A percentile compares a stretch with the other conserved stretches of the same genome.
phyloP scores from a whole-genome alignment of 2,329 filamentous ascomycete genomes.

The Scorias spongiosa region DNA sequence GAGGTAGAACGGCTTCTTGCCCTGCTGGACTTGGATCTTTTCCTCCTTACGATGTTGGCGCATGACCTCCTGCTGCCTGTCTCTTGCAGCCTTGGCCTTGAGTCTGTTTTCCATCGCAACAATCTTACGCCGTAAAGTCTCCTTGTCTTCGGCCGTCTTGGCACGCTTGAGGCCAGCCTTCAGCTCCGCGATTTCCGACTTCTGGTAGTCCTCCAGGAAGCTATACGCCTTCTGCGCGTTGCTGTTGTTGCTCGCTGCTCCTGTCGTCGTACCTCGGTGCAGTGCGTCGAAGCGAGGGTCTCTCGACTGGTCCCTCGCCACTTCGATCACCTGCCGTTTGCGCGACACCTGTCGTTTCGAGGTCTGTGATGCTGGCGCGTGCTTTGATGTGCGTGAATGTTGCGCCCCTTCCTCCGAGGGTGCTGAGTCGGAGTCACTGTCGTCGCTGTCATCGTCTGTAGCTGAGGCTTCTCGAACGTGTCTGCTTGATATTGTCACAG shows the following conservation, averaged over 20 bases:
- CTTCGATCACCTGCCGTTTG: slow-evolving; percentile 54
- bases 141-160: slow-evolving; percentile 51
- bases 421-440: slow-evolving; percentile 20
- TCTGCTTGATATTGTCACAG: not conserved
- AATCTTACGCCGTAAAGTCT: slow-evolving; percentile 56
- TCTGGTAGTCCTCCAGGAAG: slow-evolving; percentile 77
- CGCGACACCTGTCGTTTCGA: slow-evolving; percentile 74
- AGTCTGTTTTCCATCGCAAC: slow-evolving; percentile 64
- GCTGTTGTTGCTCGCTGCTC: slow-evolving; percentile 11
- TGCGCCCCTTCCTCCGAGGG: slow-evolving; percentile 25
- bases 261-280: slow-evolving; percentile 28
- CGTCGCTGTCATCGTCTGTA: slow-evolving; percentile 5
- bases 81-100: slow-evolving; percentile 54
- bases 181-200: slow-evolving; percentile 65
- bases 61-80: slow-evolving; percentile 53
- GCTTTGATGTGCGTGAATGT: slow-evolving; percentile 53
- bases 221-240: slow-evolving; percentile 59
- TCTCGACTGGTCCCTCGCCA: slow-evolving; percentile 44
- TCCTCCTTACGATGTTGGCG: slow-evolving; percentile 67
- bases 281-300: slow-evolving; percentile 80
- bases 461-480: not conserved
- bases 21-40: slow-evolving; percentile 69
- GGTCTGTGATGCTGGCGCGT: slow-evolving; percentile 71
- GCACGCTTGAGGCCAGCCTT: slow-evolving; percentile 50
- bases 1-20: slow-evolving; percentile 84